These are phyloP conservation scores for Neoscytalidium dimidiatum DNA, from an alignment of 2,329 filamentous ascomycete species.

Conservation along the genomic window DNA sequence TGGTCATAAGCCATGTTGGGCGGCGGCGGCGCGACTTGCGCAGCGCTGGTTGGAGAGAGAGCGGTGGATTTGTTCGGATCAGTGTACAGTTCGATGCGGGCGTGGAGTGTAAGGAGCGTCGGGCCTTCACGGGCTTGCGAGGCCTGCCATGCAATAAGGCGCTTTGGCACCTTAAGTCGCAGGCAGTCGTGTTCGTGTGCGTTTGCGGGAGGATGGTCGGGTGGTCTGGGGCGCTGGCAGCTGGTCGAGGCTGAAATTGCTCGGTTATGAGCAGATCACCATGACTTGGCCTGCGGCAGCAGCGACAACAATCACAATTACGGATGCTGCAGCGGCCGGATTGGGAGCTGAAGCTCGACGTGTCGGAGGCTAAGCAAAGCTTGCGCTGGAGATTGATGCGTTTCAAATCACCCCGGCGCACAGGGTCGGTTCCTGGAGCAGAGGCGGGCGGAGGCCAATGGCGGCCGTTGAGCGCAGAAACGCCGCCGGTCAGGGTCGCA, in stretches of 20 bases:
- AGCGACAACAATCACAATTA: constrained; percentile 4
- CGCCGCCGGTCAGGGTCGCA: not conserved
- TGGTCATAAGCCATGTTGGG: constrained; percentile 43
- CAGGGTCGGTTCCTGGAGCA: constrained; percentile 1
- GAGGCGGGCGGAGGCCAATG: constrained; percentile 3
- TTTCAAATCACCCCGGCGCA: constrained; percentile 14
- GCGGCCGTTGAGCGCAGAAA: not conserved
- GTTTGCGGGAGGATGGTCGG: not conserved
- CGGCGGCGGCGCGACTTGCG: not conserved
- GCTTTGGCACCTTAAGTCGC: constrained; percentile 12
- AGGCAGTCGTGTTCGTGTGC: not conserved
- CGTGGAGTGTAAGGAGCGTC: not conserved
- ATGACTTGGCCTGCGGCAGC: not conserved
- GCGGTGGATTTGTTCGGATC: not conserved
- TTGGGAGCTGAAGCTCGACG: constrained; percentile 8
- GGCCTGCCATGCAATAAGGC: constrained; percentile 8
- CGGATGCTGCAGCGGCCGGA: not conserved
- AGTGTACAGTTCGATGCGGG: not conserved
- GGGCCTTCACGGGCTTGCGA: not conserved
- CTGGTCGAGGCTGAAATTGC: constrained; percentile 9
- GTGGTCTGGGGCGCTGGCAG: not conserved
- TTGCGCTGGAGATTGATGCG: constrained; percentile 13
- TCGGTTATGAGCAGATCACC: constrained; percentile 15
- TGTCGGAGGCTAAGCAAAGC: constrained; percentile 16
- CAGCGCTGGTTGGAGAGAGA: not conserved